Conservation (phyloP, 768 basidiomycete species). For the Boletus barrowsii region DNA sequence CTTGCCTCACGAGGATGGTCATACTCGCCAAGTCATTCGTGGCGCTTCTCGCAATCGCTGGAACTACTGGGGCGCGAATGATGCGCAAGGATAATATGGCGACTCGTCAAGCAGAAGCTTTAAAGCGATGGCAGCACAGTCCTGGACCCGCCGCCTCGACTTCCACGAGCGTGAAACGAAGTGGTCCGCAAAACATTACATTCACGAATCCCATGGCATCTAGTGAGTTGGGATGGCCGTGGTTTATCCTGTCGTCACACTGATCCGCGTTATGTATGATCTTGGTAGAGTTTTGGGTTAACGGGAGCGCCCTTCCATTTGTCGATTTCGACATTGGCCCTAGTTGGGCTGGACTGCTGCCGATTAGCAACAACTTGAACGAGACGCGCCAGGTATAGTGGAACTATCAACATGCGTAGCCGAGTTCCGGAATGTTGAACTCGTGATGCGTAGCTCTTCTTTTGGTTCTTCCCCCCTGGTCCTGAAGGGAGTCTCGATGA, state of each 20-base stretch:
- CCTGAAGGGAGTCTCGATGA: slow-evolving; percentile 70
- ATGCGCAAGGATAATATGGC: slow-evolving; percentile 41
- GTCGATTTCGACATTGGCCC: slow-evolving; percentile 74
- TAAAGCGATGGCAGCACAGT: slow-evolving; percentile 35
- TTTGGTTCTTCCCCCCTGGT: slow-evolving; percentile 83
- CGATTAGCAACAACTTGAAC: slow-evolving; percentile 56
- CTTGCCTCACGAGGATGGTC: slow-evolving; percentile 10
- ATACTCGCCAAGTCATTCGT: slow-evolving; percentile 2
- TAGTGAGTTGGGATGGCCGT: slow-evolving; percentile 42
- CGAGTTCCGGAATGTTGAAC: background rate
- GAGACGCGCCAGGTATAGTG: slow-evolving; percentile 62
- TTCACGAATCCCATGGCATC: slow-evolving; percentile 67
- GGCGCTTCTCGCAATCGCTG: slow-evolving; percentile 7
- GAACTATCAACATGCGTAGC: too few species aligned
- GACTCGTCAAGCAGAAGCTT: slow-evolving; percentile 47
- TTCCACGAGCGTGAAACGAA: slow-evolving; percentile 1
- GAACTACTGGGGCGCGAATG: slow-evolving; percentile 14
- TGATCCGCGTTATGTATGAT: background rate
- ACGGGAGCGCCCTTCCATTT: slow-evolving; percentile 61
- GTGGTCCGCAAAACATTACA: slow-evolving; percentile 60
- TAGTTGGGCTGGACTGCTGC: slow-evolving; percentile 71
- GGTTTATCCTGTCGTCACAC: too few species aligned
- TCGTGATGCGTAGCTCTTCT: slow-evolving; percentile 53
- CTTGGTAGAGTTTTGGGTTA: slow-evolving; percentile 62
- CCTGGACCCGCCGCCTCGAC: background rate